Conservation (phyloP, 225 moss, liverwort and hornwort species). For the Physcomitrellopsis africana region DNA sequence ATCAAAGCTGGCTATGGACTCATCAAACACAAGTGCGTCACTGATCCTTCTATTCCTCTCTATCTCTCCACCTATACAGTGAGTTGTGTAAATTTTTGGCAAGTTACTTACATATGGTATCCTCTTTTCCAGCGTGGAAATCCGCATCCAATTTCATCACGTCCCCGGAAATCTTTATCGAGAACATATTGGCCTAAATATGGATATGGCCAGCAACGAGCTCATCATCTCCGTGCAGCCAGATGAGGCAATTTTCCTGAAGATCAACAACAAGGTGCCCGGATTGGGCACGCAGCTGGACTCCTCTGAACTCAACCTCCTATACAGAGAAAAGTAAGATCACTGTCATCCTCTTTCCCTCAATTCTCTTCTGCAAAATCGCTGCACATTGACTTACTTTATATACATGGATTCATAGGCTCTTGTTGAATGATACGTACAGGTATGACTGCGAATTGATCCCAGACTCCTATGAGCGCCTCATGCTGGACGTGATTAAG, state of each 20-base stretch:
- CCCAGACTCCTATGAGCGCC: constrained; percentile 92
- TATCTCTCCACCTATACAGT: background rate
- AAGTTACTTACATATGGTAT: background rate
- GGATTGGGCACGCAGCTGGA: constrained; percentile 81
- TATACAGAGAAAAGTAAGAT: constrained; percentile 75
- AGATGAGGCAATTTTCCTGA: constrained; percentile 78
- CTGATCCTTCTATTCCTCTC: background rate
- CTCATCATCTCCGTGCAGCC: constrained; percentile 89
- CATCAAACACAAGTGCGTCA: constrained; percentile 75
- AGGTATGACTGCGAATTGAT: constrained; percentile 57
- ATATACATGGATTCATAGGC: background rate
- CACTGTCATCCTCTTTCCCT: constrained; percentile 1
- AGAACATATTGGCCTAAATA: constrained; percentile 67
- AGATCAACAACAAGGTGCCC: constrained; percentile 96
- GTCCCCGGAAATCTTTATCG: constrained; percentile 93
- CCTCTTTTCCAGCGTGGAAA: constrained; percentile 70
- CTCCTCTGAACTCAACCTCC: constrained; percentile 81
- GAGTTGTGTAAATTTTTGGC: background rate
- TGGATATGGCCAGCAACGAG: constrained; percentile 72
- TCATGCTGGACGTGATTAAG: constrained; percentile 85
- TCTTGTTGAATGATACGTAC: constrained; percentile 2
- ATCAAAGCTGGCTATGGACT: constrained; percentile 53
- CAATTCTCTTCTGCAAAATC: background rate
- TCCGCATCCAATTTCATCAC: constrained; percentile 79
- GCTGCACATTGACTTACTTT: too few species aligned